Percentiles rank a stretch among this genome's conserved stretches.
phyloP scores from a whole-genome alignment of 192 early-diverging fungal genomes.

The Coemansia aciculifera region DNA sequence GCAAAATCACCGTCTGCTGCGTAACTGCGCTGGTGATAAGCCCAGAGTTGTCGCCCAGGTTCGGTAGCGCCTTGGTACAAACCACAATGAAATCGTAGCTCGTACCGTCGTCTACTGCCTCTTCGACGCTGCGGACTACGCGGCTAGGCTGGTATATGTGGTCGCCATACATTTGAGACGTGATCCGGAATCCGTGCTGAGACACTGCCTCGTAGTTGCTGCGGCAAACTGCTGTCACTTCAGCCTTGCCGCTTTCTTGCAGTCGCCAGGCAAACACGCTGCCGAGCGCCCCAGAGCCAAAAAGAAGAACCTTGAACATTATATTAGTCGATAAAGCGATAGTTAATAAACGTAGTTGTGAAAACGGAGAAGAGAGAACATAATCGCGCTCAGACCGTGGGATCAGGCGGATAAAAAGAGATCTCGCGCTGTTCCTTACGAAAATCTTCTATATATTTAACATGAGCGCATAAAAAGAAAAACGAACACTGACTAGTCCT shows the following conservation, averaged over 20 bases:
- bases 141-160: constrained; percentile 57
- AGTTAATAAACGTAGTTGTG: background rate
- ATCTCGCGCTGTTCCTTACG: background rate
- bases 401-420: background rate
- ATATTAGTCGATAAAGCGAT: background rate
- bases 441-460: background rate
- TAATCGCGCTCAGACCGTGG: background rate
- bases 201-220: constrained; percentile 64
- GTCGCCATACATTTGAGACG: constrained; percentile 59
- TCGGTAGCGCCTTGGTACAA: constrained; percentile 69
- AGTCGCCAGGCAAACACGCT: constrained; percentile 67
- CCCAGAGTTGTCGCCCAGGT: constrained; percentile 58
- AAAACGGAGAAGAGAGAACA: background rate
- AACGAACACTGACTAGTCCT: background rate
- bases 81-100: constrained; percentile 63
- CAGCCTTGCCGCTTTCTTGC: constrained; percentile 40
- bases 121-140: constrained; percentile 50
- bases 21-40: constrained; percentile 61
- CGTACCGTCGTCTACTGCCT: constrained; percentile 50
- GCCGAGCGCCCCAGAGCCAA: constrained; percentile 75
- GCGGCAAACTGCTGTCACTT: constrained; percentile 66
- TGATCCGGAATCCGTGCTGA: constrained; percentile 58
- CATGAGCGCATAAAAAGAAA: background rate
- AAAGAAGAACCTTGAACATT: constrained; percentile 34
- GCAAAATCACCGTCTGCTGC: constrained; percentile 57